Evolutionary conservation across 805 yeast species (phyloP).

Genomic region (Candida argentea): DNA sequence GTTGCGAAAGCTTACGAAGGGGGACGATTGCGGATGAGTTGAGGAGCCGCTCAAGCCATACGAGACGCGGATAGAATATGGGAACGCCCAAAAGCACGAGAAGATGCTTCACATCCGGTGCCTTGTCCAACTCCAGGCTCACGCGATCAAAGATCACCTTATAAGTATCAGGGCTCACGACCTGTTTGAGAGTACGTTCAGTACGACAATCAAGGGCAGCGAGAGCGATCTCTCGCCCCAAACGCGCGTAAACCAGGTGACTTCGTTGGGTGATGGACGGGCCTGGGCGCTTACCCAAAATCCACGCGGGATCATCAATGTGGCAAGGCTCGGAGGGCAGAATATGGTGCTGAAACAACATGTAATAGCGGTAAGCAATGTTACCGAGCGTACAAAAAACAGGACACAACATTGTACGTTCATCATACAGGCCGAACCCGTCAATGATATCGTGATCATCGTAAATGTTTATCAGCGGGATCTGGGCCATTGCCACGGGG

Average conservation of each 20-base stretch:
- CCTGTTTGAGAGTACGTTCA: conserved; percentile 58
- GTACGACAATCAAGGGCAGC: conserved; percentile 89
- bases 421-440: conserved; percentile 86
- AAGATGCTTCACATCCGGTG: conserved; percentile 60
- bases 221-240: conserved; percentile 66
- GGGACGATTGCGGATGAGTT: conserved; percentile 53
- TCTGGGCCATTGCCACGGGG: conserved; percentile 69
- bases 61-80: conserved; percentile 87
- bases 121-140: conserved; percentile 36
- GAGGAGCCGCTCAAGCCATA: conserved; percentile 76
- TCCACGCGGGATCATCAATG: conserved; percentile 44
- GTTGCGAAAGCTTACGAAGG: conserved; percentile 45
- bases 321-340: conserved; percentile 32
- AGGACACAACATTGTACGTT: conserved; percentile 60
- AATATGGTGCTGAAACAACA: conserved; percentile 86
- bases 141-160: conserved; percentile 50
- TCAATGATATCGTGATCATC: conserved; percentile 97
- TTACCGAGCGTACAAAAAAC: conserved; percentile 67
- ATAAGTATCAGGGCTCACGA: conserved; percentile 51
- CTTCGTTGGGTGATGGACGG: conserved; percentile 59
- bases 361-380: conserved; percentile 74
- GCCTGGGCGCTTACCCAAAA: conserved; percentile 47
- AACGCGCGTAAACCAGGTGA: conserved; percentile 59
- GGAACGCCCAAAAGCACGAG: conserved; percentile 88
- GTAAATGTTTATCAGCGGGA: conserved; percentile 77